phyloP scores from a whole-genome alignment of 208 protist species.

The Leishmania martiniquensis region DNA sequence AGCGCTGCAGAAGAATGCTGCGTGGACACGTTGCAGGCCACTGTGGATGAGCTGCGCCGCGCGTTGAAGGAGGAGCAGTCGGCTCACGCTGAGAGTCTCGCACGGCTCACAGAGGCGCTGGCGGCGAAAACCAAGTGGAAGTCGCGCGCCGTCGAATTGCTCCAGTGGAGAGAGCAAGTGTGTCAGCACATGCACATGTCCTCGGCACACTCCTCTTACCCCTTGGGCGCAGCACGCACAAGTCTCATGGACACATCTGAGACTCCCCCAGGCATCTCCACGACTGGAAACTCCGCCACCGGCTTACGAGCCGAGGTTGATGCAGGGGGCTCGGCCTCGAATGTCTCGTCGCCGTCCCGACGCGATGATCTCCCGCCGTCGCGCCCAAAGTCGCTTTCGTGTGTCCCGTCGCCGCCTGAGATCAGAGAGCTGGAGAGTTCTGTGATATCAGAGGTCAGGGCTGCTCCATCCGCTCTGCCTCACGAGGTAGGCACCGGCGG shows the following conservation, averaged over 20 bases:
- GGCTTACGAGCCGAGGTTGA: background rate
- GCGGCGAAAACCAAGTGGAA: slow-evolving; percentile 3
- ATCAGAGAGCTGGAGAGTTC: background rate
- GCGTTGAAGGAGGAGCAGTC: slow-evolving; percentile 21
- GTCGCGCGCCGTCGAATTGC: slow-evolving; percentile 5
- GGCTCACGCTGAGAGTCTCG: slow-evolving; percentile 9
- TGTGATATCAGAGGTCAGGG: background rate
- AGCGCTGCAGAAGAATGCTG: background rate
- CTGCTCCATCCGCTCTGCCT: background rate
- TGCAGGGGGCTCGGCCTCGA: background rate
- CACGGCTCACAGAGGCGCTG: slow-evolving; percentile 7
- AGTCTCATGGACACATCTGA: background rate
- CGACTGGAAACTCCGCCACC: background rate
- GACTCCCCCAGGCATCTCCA: background rate
- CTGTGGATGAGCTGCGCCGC: slow-evolving; percentile 10
- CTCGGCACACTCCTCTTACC: background rate
- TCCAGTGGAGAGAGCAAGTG: background rate
- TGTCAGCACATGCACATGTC: background rate
- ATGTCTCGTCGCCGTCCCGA: background rate
- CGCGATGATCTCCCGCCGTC: background rate
- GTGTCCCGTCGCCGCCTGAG: background rate
- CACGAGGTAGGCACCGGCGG: background rate
- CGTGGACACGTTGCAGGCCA: background rate
- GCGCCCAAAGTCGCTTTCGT: background rate
- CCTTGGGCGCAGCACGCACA: background rate